Base-by-base conservation (phyloP, 495 filamentous ascomycete species). In the Neurospora cerealis region DNA sequence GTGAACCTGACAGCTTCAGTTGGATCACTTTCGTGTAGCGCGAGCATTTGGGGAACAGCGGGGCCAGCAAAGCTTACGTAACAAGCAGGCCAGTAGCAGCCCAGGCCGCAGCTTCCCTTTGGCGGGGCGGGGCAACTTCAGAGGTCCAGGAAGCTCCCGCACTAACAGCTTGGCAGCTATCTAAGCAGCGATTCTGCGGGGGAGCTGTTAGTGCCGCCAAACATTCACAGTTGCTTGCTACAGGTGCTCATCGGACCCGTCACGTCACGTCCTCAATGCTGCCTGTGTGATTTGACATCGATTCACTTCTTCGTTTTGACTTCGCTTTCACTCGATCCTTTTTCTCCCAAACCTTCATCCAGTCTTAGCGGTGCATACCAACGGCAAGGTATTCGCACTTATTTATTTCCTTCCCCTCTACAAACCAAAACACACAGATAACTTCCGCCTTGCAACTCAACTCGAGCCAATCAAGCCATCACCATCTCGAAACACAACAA, bases 401-500 rank as follows among this genome's bases (percentile, higher is more conserved):
- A 6, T 21, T 24, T 48, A 21, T 21, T 21, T 21, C 21, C 46
- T 9, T 13, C 10, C 9, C 46, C 46, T 24, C n/a, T 48, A 54
- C 46, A 21, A 11, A 11, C 46, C 9, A 3, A 13, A 24, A 2
- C 10, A 5, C 46, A 54, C n/a, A 24, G 46, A 24, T 5, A 11
- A 2, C n/a, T 54, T 2, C 13, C 46, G 19, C 46, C 46, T 28
- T 54, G 46, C 1, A 54, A 48, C 44, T 48, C 44, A 11, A 48
- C 9, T 24, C 44, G n/a, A 34, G 10, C 39, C 39, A 41, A 10
- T 60, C 54, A 36, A 37, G 28, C 46, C 62, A 37, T 19, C 13
- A 41, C 46, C 37, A 11, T 15, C 19, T 6, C 10, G 34, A 48
- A 71, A 19, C 46, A 38, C 24, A 34, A 75, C 44, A 4, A 88